These are phyloP conservation scores for Fusarium nurragi DNA, from an alignment of 2,329 filamentous ascomycete species.

Conservation along the genomic window DNA sequence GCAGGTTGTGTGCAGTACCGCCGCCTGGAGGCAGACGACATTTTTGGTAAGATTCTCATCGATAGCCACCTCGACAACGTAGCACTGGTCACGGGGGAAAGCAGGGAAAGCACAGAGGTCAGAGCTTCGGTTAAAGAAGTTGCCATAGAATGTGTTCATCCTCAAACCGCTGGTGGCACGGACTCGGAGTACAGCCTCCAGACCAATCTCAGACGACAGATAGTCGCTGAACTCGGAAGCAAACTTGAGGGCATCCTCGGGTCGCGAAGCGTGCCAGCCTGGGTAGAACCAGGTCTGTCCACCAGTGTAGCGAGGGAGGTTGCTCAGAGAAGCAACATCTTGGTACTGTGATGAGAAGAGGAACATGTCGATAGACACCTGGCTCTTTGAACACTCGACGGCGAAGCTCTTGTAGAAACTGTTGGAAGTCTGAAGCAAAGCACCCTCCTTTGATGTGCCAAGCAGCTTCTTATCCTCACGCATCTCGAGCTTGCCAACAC, in stretches of 20 bases:
- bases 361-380: slow-evolving; percentile 99
- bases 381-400: slow-evolving; percentile 98
- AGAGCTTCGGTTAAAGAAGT: slow-evolving; percentile 98
- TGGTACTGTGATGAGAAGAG: slow-evolving; percentile 96
- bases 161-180: slow-evolving; percentile 92
- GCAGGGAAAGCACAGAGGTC: slow-evolving; percentile 98
- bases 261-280: slow-evolving; percentile 93
- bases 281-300: slow-evolving; percentile 99
- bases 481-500: slow-evolving; percentile 89
- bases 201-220: slow-evolving; percentile 92
- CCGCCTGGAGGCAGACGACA: slow-evolving; percentile 90
- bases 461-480: slow-evolving; percentile 96
- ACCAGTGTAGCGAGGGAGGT: slow-evolving; percentile 93
- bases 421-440: slow-evolving; percentile 88
- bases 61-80: slow-evolving; percentile 97
- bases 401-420: slow-evolving; percentile 99
- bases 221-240: slow-evolving; percentile 97
- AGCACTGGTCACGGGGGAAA: slow-evolving; percentile 96
- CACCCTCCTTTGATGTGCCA: slow-evolving; percentile 90
- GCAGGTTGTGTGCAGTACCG: slow-evolving; percentile 96
- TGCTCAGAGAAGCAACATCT: slow-evolving; percentile 95
- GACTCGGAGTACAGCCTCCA: slow-evolving; percentile 95
- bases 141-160: slow-evolving; percentile 98
- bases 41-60: slow-evolving; percentile 94
- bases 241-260: slow-evolving; percentile 97